phyloP scores from a whole-genome alignment of 2,329 filamentous ascomycete genomes.

The Thelonectria discophora region DNA sequence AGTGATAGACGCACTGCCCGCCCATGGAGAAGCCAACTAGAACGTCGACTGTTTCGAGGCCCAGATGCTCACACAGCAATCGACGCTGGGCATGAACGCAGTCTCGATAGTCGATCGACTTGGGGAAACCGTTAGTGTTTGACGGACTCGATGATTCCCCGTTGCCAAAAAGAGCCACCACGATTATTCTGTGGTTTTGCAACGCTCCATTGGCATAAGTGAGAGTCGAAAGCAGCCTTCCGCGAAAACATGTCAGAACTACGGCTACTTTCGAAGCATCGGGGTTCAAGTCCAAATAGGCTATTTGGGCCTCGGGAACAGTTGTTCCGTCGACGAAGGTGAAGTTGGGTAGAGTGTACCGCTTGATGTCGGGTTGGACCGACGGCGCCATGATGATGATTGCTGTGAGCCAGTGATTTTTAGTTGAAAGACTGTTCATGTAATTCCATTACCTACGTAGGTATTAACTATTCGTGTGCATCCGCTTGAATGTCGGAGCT shows the following conservation, averaged over 20 bases:
- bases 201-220: conserved; percentile 56
- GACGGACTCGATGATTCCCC: conserved; percentile 58
- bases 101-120: conserved; percentile 52
- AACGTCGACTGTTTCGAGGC: conserved; percentile 48
- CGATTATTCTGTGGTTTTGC: conserved; percentile 54
- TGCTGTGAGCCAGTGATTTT: neutral
- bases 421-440: neutral
- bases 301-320: conserved; percentile 40
- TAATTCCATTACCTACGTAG: neutral
- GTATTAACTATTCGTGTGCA: neutral
- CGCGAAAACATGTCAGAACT: conserved; percentile 64
- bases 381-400: neutral
- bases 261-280: conserved; percentile 52
- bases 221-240: conserved; percentile 58
- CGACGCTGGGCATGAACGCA: conserved; percentile 53
- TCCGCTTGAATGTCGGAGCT: neutral
- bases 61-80: conserved; percentile 49
- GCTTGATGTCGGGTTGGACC: neutral
- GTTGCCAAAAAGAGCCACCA: conserved; percentile 58
- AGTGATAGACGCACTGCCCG: conserved; percentile 58
- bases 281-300: conserved; percentile 41
- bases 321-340: conserved; percentile 43
- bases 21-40: conserved; percentile 61
- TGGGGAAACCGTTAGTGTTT: conserved; percentile 53
- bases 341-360: conserved; percentile 10